These are phyloP conservation scores for Friedmanniomyces simplex DNA, from an alignment of 495 filamentous ascomycete species.

Conservation along the genomic window DNA sequence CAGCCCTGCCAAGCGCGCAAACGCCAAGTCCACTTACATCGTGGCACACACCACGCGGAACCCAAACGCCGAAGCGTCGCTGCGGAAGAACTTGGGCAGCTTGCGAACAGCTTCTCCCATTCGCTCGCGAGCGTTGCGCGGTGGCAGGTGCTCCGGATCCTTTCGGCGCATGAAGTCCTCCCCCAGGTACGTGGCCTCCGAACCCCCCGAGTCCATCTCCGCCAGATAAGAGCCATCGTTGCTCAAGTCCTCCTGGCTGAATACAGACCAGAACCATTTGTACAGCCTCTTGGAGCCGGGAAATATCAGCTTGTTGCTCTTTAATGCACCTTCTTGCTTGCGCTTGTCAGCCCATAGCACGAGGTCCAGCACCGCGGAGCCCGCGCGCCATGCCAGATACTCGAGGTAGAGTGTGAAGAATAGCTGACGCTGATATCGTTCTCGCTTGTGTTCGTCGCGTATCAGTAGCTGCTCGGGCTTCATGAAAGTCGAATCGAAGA, in stretches of 20 bases:
- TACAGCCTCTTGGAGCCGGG: conserved; percentile 49
- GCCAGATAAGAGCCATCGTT: conserved; percentile 6
- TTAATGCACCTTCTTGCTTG: conserved; percentile 52
- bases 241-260: conserved; percentile 27
- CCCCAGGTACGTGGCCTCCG: conserved; percentile 44
- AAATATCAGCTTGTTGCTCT: conserved; percentile 49
- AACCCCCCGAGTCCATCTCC: conserved; percentile 2
- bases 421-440: conserved; percentile 46
- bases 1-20: background rate
- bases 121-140: conserved; percentile 49
- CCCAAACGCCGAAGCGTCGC: conserved; percentile 57
- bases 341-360: conserved; percentile 59
- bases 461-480: background rate
- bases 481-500: conserved; percentile 33
- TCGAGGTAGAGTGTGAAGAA: conserved; percentile 66
- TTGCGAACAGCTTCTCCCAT: conserved; percentile 51
- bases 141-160: conserved; percentile 72
- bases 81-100: conserved; percentile 50
- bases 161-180: conserved; percentile 50
- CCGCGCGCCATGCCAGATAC: conserved; percentile 52
- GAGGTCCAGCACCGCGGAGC: conserved; percentile 53
- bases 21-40: conserved; percentile 35
- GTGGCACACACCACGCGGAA: conserved; percentile 68
- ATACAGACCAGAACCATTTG: conserved; percentile 53
- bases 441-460: conserved; percentile 1